Evolutionary conservation across 805 yeast genomes (phyloP), one percentile per base, ranked within the genome.

Genomic region (Lachancea sp.): DNA sequence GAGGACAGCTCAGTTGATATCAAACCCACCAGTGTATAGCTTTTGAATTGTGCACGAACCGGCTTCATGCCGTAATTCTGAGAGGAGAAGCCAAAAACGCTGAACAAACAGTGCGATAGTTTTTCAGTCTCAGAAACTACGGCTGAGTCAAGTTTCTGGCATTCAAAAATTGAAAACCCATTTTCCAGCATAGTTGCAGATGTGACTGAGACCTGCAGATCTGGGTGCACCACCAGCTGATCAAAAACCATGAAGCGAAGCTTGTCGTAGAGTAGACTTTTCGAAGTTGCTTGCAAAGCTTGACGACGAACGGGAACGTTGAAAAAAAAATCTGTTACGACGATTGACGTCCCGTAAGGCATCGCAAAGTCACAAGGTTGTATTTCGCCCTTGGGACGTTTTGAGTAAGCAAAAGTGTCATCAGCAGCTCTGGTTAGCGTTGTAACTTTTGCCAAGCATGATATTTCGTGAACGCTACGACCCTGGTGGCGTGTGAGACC

Each of bases 401-500:
- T 59, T 68, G 69, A 0, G 66, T 50, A 6, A 58, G 54, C 38
- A 59, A 61, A 44, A n/a, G 3, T 13, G 15, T 51, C 59, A 5
- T 56, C 60, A 13, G 44, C 47, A 0, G 62, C 51, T 47, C 73
- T 75, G 0, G 91, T 74, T 1, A 70, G 58, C 1, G 86, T 59
- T 0, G 69, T 55, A n/a, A 79, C 48, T 12, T 69, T 59, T 0
- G 81, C 66, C 6, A 77, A 55, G 0, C 71, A 67, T n/a, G 75
- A 60, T 2, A 87, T 64, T 0, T 82, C 71, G 42, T 71, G 67
- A 15, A 87, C 52, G 0, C 93, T 84, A 52, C 81, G 85, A 0
- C 95, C 95, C 40, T 85, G 70, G 56, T 81, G 85, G 1, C 95
- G 95, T 51, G 71, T 75, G 0, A 82, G 75, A 1, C 43, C 42